These are phyloP conservation scores for Penicillium concentricum DNA, from an alignment of 2,329 filamentous ascomycete genomes.

Conservation along the genomic window DNA sequence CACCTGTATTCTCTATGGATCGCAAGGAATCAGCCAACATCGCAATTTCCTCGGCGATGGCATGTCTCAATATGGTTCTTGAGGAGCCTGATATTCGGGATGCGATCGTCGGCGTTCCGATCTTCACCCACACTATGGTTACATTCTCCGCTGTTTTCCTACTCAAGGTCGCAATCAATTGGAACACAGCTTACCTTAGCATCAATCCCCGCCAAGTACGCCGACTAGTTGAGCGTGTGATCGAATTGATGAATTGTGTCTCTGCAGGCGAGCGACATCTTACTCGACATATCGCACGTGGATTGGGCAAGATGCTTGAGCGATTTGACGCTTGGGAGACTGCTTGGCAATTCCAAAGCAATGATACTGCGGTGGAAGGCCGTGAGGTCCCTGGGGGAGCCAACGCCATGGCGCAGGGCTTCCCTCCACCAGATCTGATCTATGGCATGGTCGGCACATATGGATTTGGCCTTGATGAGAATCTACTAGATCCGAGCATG, in stretches of 20 bases:
- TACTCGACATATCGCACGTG: slow-evolving; percentile 43
- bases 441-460: slow-evolving; percentile 47
- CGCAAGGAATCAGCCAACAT: slow-evolving; percentile 47
- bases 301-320: slow-evolving; percentile 43
- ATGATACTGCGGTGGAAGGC: slow-evolving; percentile 15
- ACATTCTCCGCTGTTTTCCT: slow-evolving; percentile 48
- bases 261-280: slow-evolving; percentile 44
- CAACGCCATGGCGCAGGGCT: slow-evolving; percentile 43
- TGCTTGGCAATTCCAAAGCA: slow-evolving; percentile 28
- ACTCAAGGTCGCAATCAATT: slow-evolving; percentile 46
- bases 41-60: slow-evolving; percentile 50
- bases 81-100: slow-evolving; percentile 51
- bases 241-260: slow-evolving; percentile 41
- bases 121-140: slow-evolving; percentile 48
- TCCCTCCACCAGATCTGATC: slow-evolving; percentile 42
- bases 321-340: slow-evolving; percentile 43
- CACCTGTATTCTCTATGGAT: slow-evolving; percentile 44
- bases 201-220: slow-evolving; percentile 41
- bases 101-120: slow-evolving; percentile 49
- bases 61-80: slow-evolving; percentile 47
- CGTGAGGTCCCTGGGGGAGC: slow-evolving; percentile 40
- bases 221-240: slow-evolving; percentile 40
- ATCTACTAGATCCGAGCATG: slow-evolving; percentile 43
- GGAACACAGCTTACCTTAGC: slow-evolving; percentile 44
- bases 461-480: slow-evolving; percentile 43